Base-by-base conservation (phyloP, 257 asterid species). In the Solanum neorickii region DNA sequence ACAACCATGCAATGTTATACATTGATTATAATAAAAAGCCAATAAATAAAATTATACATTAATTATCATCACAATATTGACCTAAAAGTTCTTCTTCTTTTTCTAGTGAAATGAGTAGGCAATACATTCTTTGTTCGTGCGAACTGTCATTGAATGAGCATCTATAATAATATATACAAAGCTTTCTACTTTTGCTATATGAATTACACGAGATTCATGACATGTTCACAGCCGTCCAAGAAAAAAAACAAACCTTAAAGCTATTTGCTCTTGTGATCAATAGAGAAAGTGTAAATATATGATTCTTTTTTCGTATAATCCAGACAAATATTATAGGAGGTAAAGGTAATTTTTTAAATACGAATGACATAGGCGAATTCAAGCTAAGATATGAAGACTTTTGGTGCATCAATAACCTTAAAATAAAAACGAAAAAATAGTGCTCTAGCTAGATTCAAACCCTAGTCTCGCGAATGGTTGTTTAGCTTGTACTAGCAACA, bases 51-150 rank as follows among this genome's bases (percentile, higher is more conserved):
- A 52, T 52, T 52, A 52, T 52, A 52, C 23, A 47, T 80, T 47
- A 27, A 80, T 20, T 77, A 77, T 44, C 25, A 44, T 84, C 86
- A 84, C 73, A 60, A 84, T 14, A 46, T 84, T 84, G 80, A 66
- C 44, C 80, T 84, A 66, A 66, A 84, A 84, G 75, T 20, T 47
- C 9, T 16, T n/a, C 23, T 62, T 1, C 29, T 31, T 39, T 25
- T 65, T 62, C 16, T 33, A 33, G 80, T 39, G 80, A 84, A 66
- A 66, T 1, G 68, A 47, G 68, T 47, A 80, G 68, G 85, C 68
- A 80, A 84, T 62, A 84, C 68, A 84, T 84, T 84, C 87, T 84
- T 84, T 84, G 87, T 29, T 84, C 87, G 80, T 84, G 87, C 80
- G 31, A 84, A 84, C 42, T 84, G 65, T 84, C 87, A 65, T 70